These are phyloP conservation scores for Suhomyces pyralidae DNA, from an alignment of 805 yeast species.

Conservation along the genomic window DNA sequence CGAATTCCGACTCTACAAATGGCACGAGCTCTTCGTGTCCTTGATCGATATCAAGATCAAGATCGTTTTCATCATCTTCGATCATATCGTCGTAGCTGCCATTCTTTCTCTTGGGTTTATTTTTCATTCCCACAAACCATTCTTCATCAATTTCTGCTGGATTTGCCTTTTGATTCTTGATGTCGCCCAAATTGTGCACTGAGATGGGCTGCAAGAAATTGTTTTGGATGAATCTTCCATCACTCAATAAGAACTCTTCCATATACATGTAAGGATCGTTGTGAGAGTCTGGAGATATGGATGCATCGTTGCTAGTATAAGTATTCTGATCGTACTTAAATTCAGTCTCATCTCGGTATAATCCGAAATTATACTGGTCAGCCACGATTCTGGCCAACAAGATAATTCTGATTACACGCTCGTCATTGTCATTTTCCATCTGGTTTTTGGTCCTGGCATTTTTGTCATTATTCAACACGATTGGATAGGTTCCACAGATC, in stretches of 20 bases:
- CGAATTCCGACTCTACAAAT: constrained; percentile 29
- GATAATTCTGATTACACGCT: constrained; percentile 50
- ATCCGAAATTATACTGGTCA: constrained; percentile 52
- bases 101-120: neutral
- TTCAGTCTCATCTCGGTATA: constrained; percentile 44
- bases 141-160: constrained; percentile 20
- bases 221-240: constrained; percentile 41
- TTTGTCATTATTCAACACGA: constrained; percentile 11
- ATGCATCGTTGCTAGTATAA: constrained; percentile 22
- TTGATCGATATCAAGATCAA: neutral
- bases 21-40: neutral
- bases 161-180: constrained; percentile 9
- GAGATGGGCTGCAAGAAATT: constrained; percentile 37
- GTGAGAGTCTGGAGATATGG: constrained; percentile 15
- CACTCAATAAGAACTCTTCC: constrained; percentile 37
- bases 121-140: constrained; percentile 15
- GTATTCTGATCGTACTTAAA: constrained; percentile 41
- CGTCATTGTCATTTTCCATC: constrained; percentile 44
- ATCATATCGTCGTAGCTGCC: neutral
- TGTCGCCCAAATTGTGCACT: constrained; percentile 24
- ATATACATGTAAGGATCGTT: constrained; percentile 23
- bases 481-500: constrained; percentile 51
- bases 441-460: constrained; percentile 17
- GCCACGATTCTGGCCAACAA: constrained; percentile 52
- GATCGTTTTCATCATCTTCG: neutral